Conservation (phyloP, 371 early-diverging fungal genomes). For the Parasitella parasitica region DNA sequence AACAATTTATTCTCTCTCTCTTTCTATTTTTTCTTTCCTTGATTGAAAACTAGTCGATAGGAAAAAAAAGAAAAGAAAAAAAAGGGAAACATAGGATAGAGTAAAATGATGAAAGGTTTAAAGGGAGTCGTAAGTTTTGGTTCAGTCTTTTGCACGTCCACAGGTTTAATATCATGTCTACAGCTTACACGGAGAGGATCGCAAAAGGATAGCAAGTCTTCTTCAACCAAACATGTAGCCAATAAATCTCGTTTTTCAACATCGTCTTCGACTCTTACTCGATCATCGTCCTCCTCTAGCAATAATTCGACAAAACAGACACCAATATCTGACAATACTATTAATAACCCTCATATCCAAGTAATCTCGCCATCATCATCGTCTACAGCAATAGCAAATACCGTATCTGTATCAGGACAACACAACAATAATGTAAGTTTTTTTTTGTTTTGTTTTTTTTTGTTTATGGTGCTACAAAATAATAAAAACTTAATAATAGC, state of each 20-base stretch:
- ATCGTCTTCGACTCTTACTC: background rate
- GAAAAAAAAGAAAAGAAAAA: background rate
- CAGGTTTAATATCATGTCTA: background rate
- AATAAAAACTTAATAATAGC: background rate
- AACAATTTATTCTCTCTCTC: background rate
- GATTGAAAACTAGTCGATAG: background rate
- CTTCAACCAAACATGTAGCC: conserved; percentile 1
- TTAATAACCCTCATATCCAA: background rate
- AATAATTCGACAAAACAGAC: background rate
- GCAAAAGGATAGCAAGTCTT: conserved; percentile 21
- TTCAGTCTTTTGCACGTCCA: background rate
- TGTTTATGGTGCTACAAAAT: conserved; percentile 7
- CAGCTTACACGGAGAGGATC: conserved; percentile 41
- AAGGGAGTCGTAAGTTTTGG: conserved; percentile 37
- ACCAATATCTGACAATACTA: background rate
- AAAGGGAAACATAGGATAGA: background rate
- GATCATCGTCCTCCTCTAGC: background rate
- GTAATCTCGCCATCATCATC: background rate
- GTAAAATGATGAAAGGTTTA: conserved; percentile 43
- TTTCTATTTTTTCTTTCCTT: background rate
- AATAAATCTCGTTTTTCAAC: conserved; percentile 13
- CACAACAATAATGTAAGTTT: conserved; percentile 7
- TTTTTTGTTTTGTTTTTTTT: background rate
- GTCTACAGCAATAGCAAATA: background rate
- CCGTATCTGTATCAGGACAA: background rate